Base-by-base conservation (phyloP, 2,329 filamentous ascomycete genomes). In the Colletotrichum scovillei region DNA sequence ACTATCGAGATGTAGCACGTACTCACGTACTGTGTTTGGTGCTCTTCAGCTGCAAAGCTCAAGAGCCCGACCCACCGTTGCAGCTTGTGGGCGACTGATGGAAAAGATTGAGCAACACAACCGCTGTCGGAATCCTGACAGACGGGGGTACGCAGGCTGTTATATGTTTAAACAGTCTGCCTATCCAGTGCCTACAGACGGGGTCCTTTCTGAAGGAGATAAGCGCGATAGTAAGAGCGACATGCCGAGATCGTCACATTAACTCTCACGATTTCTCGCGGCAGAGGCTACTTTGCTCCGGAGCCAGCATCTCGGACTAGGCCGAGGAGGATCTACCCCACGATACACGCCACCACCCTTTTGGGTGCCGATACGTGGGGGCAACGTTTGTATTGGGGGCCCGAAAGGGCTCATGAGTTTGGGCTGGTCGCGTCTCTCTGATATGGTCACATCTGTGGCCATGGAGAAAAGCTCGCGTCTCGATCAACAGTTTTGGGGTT, bases 231-330 rank as follows among this genome's bases (percentile, higher is more conserved):
- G 86, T 87, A 87, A 87, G 86, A 76, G 83, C 82, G 77, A 78
- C 72, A 80, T 83, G 80, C 82, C 79, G 38, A 75, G 62, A 75
- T 69, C 63, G 65, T 73, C 55, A 58, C 52, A 42, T 58, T 26
- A 73, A 53, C 38, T 53, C 46, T 66, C 74, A 62, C 35, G 63
- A 63, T 62, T 63, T 65, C 68, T 57, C 79, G 67, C 79, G 82
- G 81, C 81, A 83, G 81, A 83, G 79, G 83, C 81, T 78, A 87
- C 85, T 87, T 87, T 87, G 86, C 87, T 86, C 86, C 85, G 86
- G 84, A 88, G 87, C 87, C 86, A 88, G 86, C 86, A 78, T 86
- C 86, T 86, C 83, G 86, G 86, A 88, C 86, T 88, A 78, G 87
- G 86, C 86, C 86, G 82, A 86, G 85, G 83, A 86, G 83, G 83